These are phyloP conservation scores for Russula virescens DNA, from an alignment of 768 basidiomycete genomes.

Conservation along the genomic window DNA sequence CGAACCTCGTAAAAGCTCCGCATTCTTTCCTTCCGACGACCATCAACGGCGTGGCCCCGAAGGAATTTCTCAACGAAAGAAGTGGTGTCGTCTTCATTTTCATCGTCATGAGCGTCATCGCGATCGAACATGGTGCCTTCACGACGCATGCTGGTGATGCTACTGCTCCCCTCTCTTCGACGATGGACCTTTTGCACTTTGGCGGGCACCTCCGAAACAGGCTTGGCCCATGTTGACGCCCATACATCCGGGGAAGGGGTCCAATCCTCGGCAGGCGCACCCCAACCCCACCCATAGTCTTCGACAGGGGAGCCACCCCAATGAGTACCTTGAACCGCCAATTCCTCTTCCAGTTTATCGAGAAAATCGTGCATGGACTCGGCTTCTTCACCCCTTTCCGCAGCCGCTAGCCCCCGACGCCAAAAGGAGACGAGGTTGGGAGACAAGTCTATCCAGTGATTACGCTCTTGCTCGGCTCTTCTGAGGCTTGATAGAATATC, in stretches of 20 bases:
- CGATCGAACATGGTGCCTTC: slow-evolving; percentile 4
- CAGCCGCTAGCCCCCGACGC: slow-evolving; percentile 20
- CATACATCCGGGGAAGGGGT: slow-evolving; percentile 17
- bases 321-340: neutral
- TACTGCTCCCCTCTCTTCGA: slow-evolving; percentile 13
- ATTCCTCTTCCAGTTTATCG: slow-evolving; percentile 18
- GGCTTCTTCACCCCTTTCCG: slow-evolving; percentile 22
- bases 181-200: neutral
- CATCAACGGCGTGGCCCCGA: slow-evolving; percentile 34
- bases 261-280: slow-evolving; percentile 17
- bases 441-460: slow-evolving; percentile 20
- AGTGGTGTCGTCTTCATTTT: slow-evolving; percentile 24
- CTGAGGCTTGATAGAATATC: slow-evolving; percentile 1
- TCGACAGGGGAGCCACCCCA: slow-evolving; percentile 8
- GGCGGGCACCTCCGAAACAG: neutral
- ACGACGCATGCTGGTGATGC: slow-evolving; percentile 18
- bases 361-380: slow-evolving; percentile 23
- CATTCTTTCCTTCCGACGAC: slow-evolving; percentile 41
- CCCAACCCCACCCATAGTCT: slow-evolving; percentile 19
- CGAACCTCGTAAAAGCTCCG: slow-evolving; percentile 47
- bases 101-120: neutral
- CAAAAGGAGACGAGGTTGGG: slow-evolving; percentile 20
- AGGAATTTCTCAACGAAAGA: slow-evolving; percentile 46
- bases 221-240: slow-evolving; percentile 11
- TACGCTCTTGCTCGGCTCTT: slow-evolving; percentile 15